These are phyloP conservation scores for Dryadomyces quercivorus DNA, from an alignment of 2,329 filamentous ascomycete genomes.

Conservation along the genomic window DNA sequence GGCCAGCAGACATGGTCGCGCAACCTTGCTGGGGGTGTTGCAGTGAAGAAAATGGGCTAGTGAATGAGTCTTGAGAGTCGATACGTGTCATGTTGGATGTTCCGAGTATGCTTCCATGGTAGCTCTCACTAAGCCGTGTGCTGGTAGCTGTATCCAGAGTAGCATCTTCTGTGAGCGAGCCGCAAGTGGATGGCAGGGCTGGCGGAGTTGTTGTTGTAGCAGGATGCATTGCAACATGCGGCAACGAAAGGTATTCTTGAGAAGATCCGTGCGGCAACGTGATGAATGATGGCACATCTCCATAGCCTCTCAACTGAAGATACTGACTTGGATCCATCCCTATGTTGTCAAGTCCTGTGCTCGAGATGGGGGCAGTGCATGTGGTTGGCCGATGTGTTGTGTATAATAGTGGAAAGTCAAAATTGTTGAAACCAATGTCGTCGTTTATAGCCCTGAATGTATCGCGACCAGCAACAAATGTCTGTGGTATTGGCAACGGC, in stretches of 20 bases:
- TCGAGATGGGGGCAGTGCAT: neutral
- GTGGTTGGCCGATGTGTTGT: neutral
- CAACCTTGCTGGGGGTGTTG: no score
- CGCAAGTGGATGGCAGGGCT: constrained; percentile 19
- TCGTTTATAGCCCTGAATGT: no score
- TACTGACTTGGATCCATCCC: constrained; percentile 9
- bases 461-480: no score
- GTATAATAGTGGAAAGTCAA: neutral
- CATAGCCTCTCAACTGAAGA: constrained; percentile 1
- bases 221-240: neutral
- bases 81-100: constrained; percentile 18
- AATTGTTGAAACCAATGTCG: neutral
- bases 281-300: neutral
- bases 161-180: constrained; percentile 22
- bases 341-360: constrained; percentile 1
- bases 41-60: neutral
- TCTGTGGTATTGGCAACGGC: no score
- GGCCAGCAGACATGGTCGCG: no score
- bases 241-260: neutral
- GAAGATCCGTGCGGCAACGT: neutral
- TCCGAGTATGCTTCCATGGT: constrained; percentile 17
- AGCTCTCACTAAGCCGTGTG: constrained; percentile 19
- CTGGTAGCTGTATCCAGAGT: constrained; percentile 22
- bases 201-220: constrained; percentile 13
- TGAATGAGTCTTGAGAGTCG: constrained; percentile 20